Percentiles rank a stretch among this genome's conserved stretches.
phyloP scores from a whole-genome alignment of 352 stramenopile species.

The Thraustochytrium striatum region DNA sequence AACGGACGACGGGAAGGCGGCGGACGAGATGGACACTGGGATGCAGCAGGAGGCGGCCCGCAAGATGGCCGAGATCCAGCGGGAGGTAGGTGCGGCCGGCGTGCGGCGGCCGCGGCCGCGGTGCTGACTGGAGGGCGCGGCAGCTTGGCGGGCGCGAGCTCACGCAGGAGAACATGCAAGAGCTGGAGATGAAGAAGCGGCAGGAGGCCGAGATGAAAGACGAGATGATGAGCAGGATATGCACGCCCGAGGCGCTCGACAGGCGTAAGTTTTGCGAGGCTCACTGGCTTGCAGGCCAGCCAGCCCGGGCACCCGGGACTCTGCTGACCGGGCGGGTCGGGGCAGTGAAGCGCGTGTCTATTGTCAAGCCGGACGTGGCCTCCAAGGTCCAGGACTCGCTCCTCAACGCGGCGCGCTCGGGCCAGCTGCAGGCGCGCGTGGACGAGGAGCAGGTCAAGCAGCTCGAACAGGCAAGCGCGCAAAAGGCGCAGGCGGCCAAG shows the following conservation, averaged over 20 bases:
- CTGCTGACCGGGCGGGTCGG: not conserved
- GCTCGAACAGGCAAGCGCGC: constrained; percentile 15
- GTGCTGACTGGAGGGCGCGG: not conserved
- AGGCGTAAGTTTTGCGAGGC: not conserved
- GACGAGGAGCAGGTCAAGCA: constrained; percentile 36
- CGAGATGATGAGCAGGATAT: constrained; percentile 15
- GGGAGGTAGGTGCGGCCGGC: not conserved
- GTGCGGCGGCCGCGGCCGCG: not conserved
- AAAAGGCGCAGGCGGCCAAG: constrained; percentile 5
- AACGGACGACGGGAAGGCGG: no score
- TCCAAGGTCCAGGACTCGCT: constrained; percentile 14
- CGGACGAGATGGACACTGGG: not conserved
- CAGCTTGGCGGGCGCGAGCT: constrained; percentile 33
- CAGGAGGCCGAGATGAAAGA: constrained; percentile 37
- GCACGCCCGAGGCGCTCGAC: constrained; percentile 24
- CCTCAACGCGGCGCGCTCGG: constrained; percentile 18
- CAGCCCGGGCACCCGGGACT: no score
- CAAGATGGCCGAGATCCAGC: constrained; percentile 10
- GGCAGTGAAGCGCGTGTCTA: constrained; percentile 19
- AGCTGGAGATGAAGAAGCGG: constrained; percentile 35
- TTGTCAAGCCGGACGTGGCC: constrained; percentile 38
- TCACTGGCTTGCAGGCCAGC: no score
- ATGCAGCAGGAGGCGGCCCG: not conserved
- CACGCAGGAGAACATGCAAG: constrained; percentile 46
- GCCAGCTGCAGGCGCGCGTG: constrained; percentile 3